A percentile compares a stretch with the other conserved stretches of the same genome.
Evolutionary conservation across 2,329 filamentous ascomycete species (phyloP).

Genomic region (Shiraia bambusicola): DNA sequence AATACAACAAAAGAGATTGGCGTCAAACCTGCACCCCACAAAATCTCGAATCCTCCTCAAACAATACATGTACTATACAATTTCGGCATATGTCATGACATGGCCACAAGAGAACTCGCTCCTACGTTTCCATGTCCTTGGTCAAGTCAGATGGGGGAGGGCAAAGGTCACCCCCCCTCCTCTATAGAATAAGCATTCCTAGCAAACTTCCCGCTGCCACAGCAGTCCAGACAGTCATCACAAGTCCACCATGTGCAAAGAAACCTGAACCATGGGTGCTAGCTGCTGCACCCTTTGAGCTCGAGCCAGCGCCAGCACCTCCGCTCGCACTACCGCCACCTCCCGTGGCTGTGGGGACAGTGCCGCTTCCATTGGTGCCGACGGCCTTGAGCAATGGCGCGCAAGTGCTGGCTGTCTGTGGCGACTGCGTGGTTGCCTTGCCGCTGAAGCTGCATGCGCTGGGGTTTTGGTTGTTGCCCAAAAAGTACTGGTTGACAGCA

Average conservation of each 20-base stretch:
- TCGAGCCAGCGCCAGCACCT: slow-evolving; percentile 16
- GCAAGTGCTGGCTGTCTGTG: slow-evolving; percentile 56
- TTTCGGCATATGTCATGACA: too few relatives aligned
- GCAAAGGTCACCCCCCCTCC: neutral
- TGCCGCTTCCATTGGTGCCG: slow-evolving; percentile 60
- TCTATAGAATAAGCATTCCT: slow-evolving; percentile 31
- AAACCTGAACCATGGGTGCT: slow-evolving; percentile 22
- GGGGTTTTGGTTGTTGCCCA: slow-evolving; percentile 50
- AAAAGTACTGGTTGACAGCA: slow-evolving; percentile 70
- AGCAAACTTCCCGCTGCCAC: slow-evolving; percentile 26
- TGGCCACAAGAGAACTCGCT: too few relatives aligned
- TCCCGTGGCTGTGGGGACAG: slow-evolving; percentile 45
- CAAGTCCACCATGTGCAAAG: slow-evolving; percentile 26
- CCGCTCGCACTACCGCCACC: slow-evolving; percentile 18
- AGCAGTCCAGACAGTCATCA: slow-evolving; percentile 23
- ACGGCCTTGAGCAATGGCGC: slow-evolving; percentile 60
- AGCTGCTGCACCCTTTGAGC: slow-evolving; percentile 24
- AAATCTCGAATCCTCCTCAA: too few relatives aligned
- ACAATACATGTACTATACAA: too few relatives aligned
- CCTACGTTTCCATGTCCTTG: too few relatives aligned
- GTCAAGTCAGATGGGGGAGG: neutral
- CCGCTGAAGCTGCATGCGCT: slow-evolving; percentile 71
- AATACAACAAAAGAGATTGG: too few relatives aligned
- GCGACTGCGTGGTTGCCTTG: slow-evolving; percentile 58
- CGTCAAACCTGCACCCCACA: too few relatives aligned